Conservation (phyloP, 164 flowering plant species). For the Brasenia schreberi region DNA sequence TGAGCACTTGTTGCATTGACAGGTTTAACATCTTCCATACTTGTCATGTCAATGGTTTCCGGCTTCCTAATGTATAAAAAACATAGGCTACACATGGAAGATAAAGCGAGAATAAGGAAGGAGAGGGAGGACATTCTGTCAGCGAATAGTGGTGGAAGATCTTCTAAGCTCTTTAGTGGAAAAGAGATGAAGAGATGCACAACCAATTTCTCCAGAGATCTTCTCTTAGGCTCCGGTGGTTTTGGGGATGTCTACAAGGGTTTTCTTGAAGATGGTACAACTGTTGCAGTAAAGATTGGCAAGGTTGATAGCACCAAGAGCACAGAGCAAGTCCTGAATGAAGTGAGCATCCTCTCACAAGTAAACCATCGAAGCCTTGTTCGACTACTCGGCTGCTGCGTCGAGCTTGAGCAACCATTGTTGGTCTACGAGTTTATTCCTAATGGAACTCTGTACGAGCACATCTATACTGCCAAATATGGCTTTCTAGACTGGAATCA, state of each 20-base stretch:
- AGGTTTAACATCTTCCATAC: background rate
- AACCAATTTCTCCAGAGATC: background rate
- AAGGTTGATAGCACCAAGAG: background rate
- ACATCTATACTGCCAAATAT: background rate
- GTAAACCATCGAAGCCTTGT: background rate
- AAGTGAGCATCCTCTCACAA: background rate
- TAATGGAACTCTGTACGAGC: constrained; percentile 8
- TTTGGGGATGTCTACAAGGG: background rate
- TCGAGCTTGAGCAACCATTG: constrained; percentile 2
- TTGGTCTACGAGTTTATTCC: constrained; percentile 12
- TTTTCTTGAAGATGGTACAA: background rate
- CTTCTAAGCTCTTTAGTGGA: background rate
- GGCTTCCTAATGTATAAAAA: background rate
- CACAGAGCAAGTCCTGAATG: background rate
- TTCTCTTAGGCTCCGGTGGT: background rate
- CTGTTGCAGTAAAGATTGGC: background rate
- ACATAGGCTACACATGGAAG: background rate
- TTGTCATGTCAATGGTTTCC: background rate
- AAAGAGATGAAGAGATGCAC: background rate
- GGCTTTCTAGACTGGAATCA: constrained; percentile 9
- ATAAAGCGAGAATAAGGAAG: background rate
- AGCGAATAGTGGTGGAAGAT: background rate
- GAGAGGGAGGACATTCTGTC: background rate
- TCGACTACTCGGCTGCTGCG: background rate
- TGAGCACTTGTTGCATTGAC: background rate